These are phyloP conservation scores for Colletotrichum sp. DNA, from an alignment of 2,329 filamentous ascomycete species.

Conservation along the genomic window DNA sequence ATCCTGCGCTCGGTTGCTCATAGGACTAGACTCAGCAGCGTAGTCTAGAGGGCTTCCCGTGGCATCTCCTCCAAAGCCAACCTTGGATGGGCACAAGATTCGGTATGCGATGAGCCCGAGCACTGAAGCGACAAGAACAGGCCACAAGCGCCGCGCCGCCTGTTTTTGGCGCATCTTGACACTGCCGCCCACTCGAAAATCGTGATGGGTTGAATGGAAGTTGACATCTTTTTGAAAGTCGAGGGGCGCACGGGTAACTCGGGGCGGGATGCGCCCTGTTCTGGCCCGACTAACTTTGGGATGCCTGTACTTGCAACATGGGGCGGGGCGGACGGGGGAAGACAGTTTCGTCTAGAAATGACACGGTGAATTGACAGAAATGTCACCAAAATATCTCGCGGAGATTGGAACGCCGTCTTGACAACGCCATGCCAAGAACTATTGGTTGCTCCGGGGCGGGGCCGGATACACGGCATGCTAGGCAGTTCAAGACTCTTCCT, in stretches of 20 bases:
- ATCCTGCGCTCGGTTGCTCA: background rate
- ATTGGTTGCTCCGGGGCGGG: background rate
- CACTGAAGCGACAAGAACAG: background rate
- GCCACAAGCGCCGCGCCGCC: background rate
- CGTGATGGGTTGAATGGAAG: background rate
- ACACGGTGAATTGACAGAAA: background rate
- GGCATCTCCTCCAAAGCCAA: background rate
- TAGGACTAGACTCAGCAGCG: background rate
- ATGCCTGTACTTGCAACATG: background rate
- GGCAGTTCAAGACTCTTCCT: background rate
- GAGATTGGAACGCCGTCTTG: background rate
- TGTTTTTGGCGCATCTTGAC: slow-evolving; percentile 1
- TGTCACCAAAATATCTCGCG: background rate
- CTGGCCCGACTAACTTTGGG: background rate
- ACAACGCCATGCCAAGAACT: background rate
- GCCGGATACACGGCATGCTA: background rate
- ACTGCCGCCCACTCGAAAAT: background rate
- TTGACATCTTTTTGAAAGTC: background rate
- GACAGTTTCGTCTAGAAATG: background rate
- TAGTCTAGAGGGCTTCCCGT: background rate
- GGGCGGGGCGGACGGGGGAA: background rate
- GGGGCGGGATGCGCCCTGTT: background rate
- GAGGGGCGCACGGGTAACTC: background rate
- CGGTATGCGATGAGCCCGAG: background rate
- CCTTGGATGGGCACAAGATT: background rate